Percentiles rank a stretch among this genome's conserved stretches.
These are phyloP conservation scores for Acorus gramineus DNA, from an alignment of 106 monocot genomes.

Conservation along the genomic window DNA sequence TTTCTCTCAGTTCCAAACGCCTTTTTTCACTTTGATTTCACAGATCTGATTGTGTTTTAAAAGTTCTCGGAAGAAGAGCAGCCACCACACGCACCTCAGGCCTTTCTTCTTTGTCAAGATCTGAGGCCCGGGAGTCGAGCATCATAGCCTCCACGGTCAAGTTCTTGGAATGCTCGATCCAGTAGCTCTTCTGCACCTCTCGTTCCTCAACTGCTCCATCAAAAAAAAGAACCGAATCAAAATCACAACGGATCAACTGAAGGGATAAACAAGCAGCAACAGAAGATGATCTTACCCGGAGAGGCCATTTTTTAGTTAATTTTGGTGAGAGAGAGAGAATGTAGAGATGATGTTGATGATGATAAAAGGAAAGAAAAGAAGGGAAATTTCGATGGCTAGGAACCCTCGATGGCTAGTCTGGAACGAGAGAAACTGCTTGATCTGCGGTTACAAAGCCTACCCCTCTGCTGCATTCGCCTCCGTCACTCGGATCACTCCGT, in stretches of 20 bases:
- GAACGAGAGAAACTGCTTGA: constrained; percentile 84
- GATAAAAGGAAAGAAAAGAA: neutral
- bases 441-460: constrained; percentile 41
- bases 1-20: too few relatives aligned
- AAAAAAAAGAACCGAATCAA: neutral
- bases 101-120: constrained; percentile 96
- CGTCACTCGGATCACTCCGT: too few relatives aligned
- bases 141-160: constrained; percentile 98
- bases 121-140: constrained; percentile 91
- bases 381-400: constrained; percentile 14
- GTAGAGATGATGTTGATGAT: neutral
- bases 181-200: constrained; percentile 82
- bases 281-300: neutral
- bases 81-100: constrained; percentile 54
- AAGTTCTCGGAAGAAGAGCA: neutral
- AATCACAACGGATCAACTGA: neutral
- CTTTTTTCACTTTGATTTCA: neutral
- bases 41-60: neutral
- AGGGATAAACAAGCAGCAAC: neutral
- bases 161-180: constrained; percentile 93
- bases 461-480: constrained; percentile 59
- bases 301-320: neutral
- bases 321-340: neutral
- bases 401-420: constrained; percentile 78
- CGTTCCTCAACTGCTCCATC: constrained; percentile 45